phyloP scores from a whole-genome alignment of 805 yeast genomes.

The Cyberlindnera xishuangbannaensis region DNA sequence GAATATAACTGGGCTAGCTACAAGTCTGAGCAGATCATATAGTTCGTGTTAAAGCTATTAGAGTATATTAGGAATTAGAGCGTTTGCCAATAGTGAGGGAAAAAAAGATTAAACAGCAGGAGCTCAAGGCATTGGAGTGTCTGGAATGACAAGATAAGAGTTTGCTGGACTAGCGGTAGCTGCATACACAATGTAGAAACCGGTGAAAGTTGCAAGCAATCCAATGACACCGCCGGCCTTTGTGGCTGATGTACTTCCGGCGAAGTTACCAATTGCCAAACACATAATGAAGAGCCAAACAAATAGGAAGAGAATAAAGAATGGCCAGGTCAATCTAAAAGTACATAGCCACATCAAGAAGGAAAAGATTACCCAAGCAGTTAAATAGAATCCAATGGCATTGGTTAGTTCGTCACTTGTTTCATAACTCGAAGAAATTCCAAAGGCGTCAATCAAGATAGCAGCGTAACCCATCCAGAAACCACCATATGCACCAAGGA shows the following conservation, averaged over 20 bases:
- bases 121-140: conserved; percentile 48
- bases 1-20: too few relatives aligned
- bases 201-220: conserved; percentile 46
- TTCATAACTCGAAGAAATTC: conserved; percentile 43
- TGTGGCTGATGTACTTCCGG: conserved; percentile 34
- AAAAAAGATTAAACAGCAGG: conserved; percentile 30
- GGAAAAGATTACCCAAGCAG: conserved; percentile 64
- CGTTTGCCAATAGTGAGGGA: too few relatives aligned
- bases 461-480: conserved; percentile 77
- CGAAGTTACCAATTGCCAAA: conserved; percentile 46
- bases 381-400: conserved; percentile 51
- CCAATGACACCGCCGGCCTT: conserved; percentile 64
- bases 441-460: conserved; percentile 51
- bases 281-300: conserved; percentile 50
- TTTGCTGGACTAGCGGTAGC: conserved; percentile 55
- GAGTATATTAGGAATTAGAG: too few relatives aligned
- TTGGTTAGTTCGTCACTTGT: conserved; percentile 39
- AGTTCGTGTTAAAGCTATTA: too few relatives aligned
- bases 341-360: conserved; percentile 52
- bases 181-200: conserved; percentile 60
- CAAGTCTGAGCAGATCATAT: too few relatives aligned
- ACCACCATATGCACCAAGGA: conserved; percentile 49
- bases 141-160: conserved; percentile 48
- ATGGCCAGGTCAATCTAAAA: conserved; percentile 53
- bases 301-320: conserved; percentile 47